Percentiles rank a stretch among this genome's conserved stretches.
Conservation (phyloP, 768 basidiomycete genomes). For the Clitopilus hobsonii region DNA sequence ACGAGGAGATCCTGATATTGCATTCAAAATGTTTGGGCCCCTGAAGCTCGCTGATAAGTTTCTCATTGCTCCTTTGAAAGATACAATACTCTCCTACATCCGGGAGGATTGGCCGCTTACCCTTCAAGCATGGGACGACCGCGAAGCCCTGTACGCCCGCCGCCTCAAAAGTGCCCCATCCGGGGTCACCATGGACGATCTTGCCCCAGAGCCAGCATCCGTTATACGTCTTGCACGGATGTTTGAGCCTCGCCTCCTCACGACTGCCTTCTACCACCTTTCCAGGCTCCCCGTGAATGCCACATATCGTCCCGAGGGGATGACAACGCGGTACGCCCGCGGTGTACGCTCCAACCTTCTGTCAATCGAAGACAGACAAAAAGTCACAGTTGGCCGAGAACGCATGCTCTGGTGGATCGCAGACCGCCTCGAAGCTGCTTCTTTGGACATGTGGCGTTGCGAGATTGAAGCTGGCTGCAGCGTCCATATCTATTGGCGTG, state of each 20-base stretch:
- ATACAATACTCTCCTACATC: slow-evolving; percentile 19
- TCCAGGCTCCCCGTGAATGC: slow-evolving; percentile 17
- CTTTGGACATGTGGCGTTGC: slow-evolving; percentile 18
- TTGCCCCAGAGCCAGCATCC: slow-evolving; percentile 18
- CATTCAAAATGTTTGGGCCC: slow-evolving; percentile 19
- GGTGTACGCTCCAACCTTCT: slow-evolving; percentile 15
- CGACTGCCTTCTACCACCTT: slow-evolving; percentile 17
- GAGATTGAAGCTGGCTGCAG: slow-evolving; percentile 13
- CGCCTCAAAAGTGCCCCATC: slow-evolving; percentile 15
- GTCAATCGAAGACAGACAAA: slow-evolving; percentile 15
- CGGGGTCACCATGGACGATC: slow-evolving; percentile 19
- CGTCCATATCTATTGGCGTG: slow-evolving; percentile 18
- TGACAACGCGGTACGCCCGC: slow-evolving; percentile 13
- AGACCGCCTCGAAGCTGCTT: slow-evolving; percentile 14
- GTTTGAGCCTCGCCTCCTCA: slow-evolving; percentile 16
- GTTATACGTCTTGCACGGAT: slow-evolving; percentile 17
- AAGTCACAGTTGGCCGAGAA: slow-evolving; percentile 16
- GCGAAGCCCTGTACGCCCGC: slow-evolving; percentile 18
- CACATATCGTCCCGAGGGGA: slow-evolving; percentile 14
- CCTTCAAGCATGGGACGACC: slow-evolving; percentile 20
- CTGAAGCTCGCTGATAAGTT: slow-evolving; percentile 20
- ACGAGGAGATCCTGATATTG: slow-evolving; percentile 20
- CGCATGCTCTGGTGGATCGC: slow-evolving; percentile 18
- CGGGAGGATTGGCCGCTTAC: slow-evolving; percentile 19
- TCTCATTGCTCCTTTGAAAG: slow-evolving; percentile 18